Base-by-base conservation (phyloP, 371 early-diverging fungal genomes). In the Mucor racemosus region DNA sequence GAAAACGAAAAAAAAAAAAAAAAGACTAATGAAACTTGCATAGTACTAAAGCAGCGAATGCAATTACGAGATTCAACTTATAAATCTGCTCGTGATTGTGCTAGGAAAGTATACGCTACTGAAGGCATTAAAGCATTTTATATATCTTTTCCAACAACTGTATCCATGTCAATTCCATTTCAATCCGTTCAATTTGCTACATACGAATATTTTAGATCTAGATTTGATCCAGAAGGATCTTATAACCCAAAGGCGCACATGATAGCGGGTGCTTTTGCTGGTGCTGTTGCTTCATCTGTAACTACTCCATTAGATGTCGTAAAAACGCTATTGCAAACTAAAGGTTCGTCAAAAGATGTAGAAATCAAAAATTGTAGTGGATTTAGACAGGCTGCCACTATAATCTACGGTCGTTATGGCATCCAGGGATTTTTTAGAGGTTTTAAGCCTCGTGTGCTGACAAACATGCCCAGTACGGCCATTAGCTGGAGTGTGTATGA, bases 11-110 rank as follows among this genome's bases (percentile, higher is more conserved):
- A 33, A 42, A n/a, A 55, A 7, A 66, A 3, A 42, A n/a, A 55
- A 7, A 66, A 3, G n/a, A 15, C 13, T 55, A 34, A n/a, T 10
- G 26, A 14, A 48, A 8, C 2, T 21, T 50, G 11, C 33, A 36
- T 75, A 90, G 97, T 97, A 35, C 80, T 97, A 71, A 98, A 98
- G 77, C 97, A 98, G 76, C 86, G 98, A n/a, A 96, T 97, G 97
- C 98, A 98, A 76, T 74, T 95, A 35, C 87, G 86, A 42, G 86
- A 88, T 54, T 84, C 91, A 0, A 75, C 76, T 4, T 90, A 94
- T 69, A 78, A 82, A 19, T 88, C 77, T 41, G 87, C 95, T 15
- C 34, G 86, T 11, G 87, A 91, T 14, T 95, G 95, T 69, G 93
- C 91, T 0, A 65, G 72, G 19, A 69, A 78, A n/a, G 88, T 96